Base-by-base conservation (phyloP, 169 alveolate species). In the Plasmodium knowlesi region DNA sequence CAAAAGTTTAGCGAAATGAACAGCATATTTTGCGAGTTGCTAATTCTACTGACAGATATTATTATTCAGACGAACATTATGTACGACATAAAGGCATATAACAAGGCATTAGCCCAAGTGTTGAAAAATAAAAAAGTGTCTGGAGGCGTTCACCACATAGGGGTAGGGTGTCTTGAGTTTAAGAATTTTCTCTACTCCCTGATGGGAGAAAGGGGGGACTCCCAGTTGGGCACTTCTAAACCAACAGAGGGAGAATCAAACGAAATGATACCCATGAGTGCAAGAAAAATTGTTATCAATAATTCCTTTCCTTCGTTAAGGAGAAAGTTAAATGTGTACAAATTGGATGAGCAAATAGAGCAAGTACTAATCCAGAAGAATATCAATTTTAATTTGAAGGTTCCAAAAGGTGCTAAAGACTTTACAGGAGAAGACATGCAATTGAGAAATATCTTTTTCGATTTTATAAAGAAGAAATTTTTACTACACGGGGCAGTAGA, bases 371-470 rank as follows among this genome's bases (percentile, higher is more conserved):
- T 96, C n/a, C 97, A 71, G 30, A 96, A 96, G 72, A 96, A 96
- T 91, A 82, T 95, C 39, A 85, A 91, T 46, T 92, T 97, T 78
- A 91, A 86, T 46, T 98, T 99, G 37, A 98, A 99, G 90, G 96
- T 98, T 25, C 98, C 99, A 25, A 99, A 98, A 95, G 99, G 99
- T 10, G 98, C 99, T 3, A 95, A 98, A 84, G 99, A 98, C 96
- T 97, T 98, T 95, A 82, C 95, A 72, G 99, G 99, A 22, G 95
- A 96, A 70, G 98, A 98, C 82, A 98, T 98, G 99, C 98, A 98
- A 19, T 96, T 98, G 14, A 95, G 99, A 74, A 97, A 98, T 67
- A 78, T 96, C 32, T 99, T 98, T 32, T 97, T 99, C 83, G 97
- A 95, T 61, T 95, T 94, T 22, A 97, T 99, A 30, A 96, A 96